These are phyloP conservation scores for Saitoella complicata DNA, from an alignment of 805 yeast species.

Conservation along the genomic window DNA sequence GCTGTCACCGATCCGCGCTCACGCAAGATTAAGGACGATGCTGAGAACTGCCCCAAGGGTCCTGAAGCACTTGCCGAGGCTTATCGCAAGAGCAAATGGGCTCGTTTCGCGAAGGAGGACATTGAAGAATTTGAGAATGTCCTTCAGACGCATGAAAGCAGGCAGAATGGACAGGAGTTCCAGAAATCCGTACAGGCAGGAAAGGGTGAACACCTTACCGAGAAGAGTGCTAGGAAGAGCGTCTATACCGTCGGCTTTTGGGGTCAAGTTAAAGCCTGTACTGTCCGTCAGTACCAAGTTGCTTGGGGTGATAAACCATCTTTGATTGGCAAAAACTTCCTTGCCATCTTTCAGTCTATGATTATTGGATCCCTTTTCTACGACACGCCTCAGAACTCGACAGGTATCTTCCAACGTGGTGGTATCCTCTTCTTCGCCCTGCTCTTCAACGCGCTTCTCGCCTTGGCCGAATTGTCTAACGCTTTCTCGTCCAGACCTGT, in stretches of 20 bases:
- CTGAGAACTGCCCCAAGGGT: too few species aligned
- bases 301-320: conserved; percentile 41
- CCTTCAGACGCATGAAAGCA: too few species aligned
- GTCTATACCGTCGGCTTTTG: too few species aligned
- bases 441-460: conserved; percentile 38
- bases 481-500: conserved; percentile 39
- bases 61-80: too few species aligned
- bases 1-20: conserved; percentile 44
- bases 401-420: conserved; percentile 46
- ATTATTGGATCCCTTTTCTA: conserved; percentile 49
- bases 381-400: conserved; percentile 32
- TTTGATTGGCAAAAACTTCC: conserved; percentile 28
- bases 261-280: conserved; percentile 6
- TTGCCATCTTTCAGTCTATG: conserved; percentile 39
- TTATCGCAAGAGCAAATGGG: too few species aligned
- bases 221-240: too few species aligned
- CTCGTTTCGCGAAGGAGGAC: too few species aligned
- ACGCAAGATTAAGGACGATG: too few species aligned
- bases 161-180: too few species aligned
- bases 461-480: conserved; percentile 37
- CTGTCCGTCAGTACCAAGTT: conserved; percentile 25
- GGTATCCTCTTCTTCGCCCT: conserved; percentile 36
- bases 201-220: too few species aligned
- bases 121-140: too few species aligned
- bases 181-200: too few species aligned